Evolutionary conservation across 768 basidiomycete genomes (phyloP).

Genomic region (Russula sp.): DNA sequence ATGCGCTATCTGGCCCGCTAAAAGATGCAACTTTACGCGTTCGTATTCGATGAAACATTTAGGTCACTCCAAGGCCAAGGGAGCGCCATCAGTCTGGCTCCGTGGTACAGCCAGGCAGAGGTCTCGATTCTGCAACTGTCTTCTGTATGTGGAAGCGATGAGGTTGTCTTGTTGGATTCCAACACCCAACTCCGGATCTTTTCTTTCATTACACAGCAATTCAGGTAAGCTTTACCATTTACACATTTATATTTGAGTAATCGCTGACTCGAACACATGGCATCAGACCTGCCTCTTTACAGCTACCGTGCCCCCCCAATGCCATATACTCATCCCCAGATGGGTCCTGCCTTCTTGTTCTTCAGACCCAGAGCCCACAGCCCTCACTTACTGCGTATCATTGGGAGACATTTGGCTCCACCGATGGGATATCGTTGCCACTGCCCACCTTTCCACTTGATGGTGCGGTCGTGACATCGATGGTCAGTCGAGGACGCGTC

Average conservation of each 20-base stretch:
- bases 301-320: constrained; percentile 38
- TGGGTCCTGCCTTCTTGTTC: constrained; percentile 49
- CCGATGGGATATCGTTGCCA: constrained; percentile 43
- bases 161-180: constrained; percentile 51
- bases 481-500: constrained; percentile 43
- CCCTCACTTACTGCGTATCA: constrained; percentile 45
- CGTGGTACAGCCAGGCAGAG: constrained; percentile 42
- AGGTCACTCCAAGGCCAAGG: constrained; percentile 44
- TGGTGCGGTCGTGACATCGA: constrained; percentile 43
- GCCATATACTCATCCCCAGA: constrained; percentile 49
- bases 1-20: not conserved
- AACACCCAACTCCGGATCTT: constrained; percentile 46
- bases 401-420: constrained; percentile 55
- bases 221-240: constrained; percentile 41
- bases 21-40: constrained; percentile 44
- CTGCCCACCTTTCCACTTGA: constrained; percentile 34
- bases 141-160: constrained; percentile 51
- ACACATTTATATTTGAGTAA: not conserved
- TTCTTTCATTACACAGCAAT: constrained; percentile 52
- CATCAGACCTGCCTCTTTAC: constrained; percentile 45
- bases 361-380: constrained; percentile 28
- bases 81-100: constrained; percentile 39
- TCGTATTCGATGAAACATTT: constrained; percentile 47
- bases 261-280: not conserved
- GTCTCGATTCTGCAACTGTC: constrained; percentile 38